A percentile compares a stretch with the other conserved stretches of the same genome.
Evolutionary conservation across 1,284 basidiomycete genomes (phyloP).

Genomic region (Acaromyces ingoldii): DNA sequence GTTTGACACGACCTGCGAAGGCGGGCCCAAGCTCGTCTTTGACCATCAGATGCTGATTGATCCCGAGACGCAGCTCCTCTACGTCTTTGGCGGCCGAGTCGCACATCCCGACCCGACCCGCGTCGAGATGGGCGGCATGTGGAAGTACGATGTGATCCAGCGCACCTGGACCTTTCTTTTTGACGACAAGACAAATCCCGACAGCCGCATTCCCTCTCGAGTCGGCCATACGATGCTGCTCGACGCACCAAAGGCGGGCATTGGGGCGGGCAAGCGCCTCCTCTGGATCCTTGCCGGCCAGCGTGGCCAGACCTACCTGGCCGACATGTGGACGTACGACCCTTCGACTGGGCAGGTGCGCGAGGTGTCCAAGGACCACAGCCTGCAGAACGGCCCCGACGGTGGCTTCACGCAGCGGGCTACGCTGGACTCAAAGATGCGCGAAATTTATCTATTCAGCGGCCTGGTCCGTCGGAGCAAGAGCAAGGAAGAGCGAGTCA

Average conservation of each 20-base stretch:
- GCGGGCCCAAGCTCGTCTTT: slow-evolving; percentile 69
- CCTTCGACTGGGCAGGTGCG: slow-evolving; percentile 30
- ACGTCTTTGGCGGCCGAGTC: slow-evolving; percentile 71
- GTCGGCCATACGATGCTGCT: slow-evolving; percentile 51
- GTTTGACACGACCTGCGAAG: slow-evolving; percentile 52
- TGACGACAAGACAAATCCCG: slow-evolving; percentile 36
- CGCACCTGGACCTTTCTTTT: slow-evolving; percentile 45
- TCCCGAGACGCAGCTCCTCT: slow-evolving; percentile 65
- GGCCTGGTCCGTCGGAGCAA: slow-evolving; percentile 38
- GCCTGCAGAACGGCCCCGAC: slow-evolving; percentile 35
- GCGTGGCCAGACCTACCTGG: slow-evolving; percentile 43
- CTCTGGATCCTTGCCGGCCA: slow-evolving; percentile 51
- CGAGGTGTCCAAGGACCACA: slow-evolving; percentile 26
- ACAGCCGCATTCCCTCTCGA: slow-evolving; percentile 23
- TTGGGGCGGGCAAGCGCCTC: slow-evolving; percentile 13
- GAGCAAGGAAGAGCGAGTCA: slow-evolving; percentile 10
- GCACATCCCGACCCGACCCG: slow-evolving; percentile 57
- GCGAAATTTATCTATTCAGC: slow-evolving; percentile 47
- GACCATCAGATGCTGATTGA: slow-evolving; percentile 79
- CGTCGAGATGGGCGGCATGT: slow-evolving; percentile 49
- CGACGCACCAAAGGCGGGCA: slow-evolving; percentile 19
- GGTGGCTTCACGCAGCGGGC: slow-evolving; percentile 50
- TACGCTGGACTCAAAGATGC: slow-evolving; percentile 34
- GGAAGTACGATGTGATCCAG: slow-evolving; percentile 45
- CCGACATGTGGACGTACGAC: slow-evolving; percentile 49